These are phyloP conservation scores for Fusarium napiforme DNA, from an alignment of 2,329 filamentous ascomycete species.

Conservation along the genomic window DNA sequence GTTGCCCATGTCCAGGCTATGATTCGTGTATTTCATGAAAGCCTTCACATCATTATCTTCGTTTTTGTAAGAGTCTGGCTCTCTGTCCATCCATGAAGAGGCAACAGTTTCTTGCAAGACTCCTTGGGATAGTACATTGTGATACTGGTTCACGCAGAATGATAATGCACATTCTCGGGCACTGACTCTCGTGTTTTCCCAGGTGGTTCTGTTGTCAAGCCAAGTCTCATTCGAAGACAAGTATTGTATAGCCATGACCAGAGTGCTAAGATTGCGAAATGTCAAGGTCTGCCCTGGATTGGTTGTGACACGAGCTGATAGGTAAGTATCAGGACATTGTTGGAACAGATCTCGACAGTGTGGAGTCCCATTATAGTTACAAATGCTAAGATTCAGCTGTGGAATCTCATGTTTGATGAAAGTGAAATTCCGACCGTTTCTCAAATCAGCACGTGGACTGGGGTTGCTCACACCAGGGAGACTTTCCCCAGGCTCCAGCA, in stretches of 20 bases:
- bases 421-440: neutral
- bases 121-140: neutral
- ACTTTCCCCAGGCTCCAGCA: neutral
- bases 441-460: accelerated
- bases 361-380: neutral
- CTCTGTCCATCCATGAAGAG: neutral
- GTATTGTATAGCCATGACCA: slow-evolving; percentile 16
- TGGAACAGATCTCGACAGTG: neutral
- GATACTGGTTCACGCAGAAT: slow-evolving; percentile 20
- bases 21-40: slow-evolving; percentile 2
- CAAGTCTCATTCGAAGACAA: slow-evolving; percentile 2
- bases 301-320: neutral
- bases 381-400: neutral
- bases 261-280: neutral
- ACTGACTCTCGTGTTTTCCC: slow-evolving; percentile 1
- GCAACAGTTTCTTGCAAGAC: neutral
- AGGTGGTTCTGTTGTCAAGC: neutral
- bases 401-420: neutral
- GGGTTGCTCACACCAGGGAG: slow-evolving; percentile 10
- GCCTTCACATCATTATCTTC: neutral
- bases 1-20: neutral
- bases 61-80: neutral
- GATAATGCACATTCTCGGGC: slow-evolving; percentile 19
- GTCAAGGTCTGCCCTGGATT: slow-evolving; percentile 11
- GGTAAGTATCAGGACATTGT: slow-evolving; percentile 1